Evolutionary conservation across 1,284 basidiomycete genomes (phyloP), one percentile per base, ranked within the genome.

Genomic region (Xanthoconium separans): DNA sequence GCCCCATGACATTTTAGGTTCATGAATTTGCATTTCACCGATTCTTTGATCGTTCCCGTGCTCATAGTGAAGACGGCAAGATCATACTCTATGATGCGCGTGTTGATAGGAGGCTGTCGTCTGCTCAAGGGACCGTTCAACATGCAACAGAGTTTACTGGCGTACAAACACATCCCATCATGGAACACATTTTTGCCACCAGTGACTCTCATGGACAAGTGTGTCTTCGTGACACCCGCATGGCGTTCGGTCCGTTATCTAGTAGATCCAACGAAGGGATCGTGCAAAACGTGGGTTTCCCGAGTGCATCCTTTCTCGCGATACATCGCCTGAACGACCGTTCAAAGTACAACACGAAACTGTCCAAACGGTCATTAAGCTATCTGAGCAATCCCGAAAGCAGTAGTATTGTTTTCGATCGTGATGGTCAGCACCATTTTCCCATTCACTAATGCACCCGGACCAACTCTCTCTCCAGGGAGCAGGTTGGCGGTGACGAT

Each of bases 171-270:
- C 87, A 88, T 68, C 89, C 85, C 11, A 65, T 58, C 34, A 81
- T 83, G 74, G 80, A 82, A 44, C 76, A 88, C 58, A 64, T 89
- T 40, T 91, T 92, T 57, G 78, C 79, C 3, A 87, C 83, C 5
- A 79, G 83, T 47, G 84, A 89, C 55, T 73, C 66, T 11, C 68
- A 64, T 10, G 86, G 86, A 1, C 68, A 72, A 20, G 80, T 89
- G 2, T 82, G 77, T 58, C 77, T 91, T 52, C 78, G 85, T n/a
- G 89, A 91, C 65, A 71, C 74, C n/a, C 76, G 89, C n/a, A 89
- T 88, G 82, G 80, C 85, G 0, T 91, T 90, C 67, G 84, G 83
- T 16, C 75, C 81, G 31, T 60, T 68, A 18, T 68, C 64, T 22
- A 68, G 65, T 7, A 67, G 80, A 34, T 72, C 75, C 3, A 65